A percentile compares a stretch with the other conserved stretches of the same genome.
These are phyloP conservation scores for Linnemannia hyalina DNA, from an alignment of 192 early-diverging fungal genomes.

Conservation along the genomic window DNA sequence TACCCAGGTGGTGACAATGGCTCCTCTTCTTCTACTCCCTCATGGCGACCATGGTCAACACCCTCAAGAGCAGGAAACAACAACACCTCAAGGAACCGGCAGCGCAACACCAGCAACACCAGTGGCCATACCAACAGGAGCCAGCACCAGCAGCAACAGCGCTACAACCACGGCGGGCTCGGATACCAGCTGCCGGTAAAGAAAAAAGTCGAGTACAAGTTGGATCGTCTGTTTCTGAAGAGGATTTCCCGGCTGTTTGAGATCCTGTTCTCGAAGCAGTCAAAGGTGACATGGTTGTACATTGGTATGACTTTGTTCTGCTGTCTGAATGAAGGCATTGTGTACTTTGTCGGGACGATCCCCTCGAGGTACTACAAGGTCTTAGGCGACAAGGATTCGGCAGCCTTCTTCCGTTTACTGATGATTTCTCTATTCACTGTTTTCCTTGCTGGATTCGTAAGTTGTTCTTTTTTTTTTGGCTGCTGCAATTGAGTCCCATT, in stretches of 20 bases:
- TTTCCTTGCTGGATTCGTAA: constrained; percentile 69
- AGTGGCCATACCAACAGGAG: not conserved
- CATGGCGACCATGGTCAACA: not conserved
- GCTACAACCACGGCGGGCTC: not conserved
- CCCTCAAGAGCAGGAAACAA: not conserved
- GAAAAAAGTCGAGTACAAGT: constrained; percentile 39
- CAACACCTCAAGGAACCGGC: not conserved
- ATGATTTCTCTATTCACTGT: constrained; percentile 67
- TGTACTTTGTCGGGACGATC: constrained; percentile 79
- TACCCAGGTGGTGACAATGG: not conserved
- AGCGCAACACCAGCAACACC: not conserved
- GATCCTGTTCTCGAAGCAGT: constrained; percentile 36
- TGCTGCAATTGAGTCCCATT: not conserved
- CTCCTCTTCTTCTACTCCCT: not conserved
- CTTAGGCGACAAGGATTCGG: constrained; percentile 72
- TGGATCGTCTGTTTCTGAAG: constrained; percentile 55
- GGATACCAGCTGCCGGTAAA: not conserved
- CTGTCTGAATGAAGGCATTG: constrained; percentile 61
- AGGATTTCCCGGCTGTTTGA: constrained; percentile 44
- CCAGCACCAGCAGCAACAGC: constrained; percentile 3
- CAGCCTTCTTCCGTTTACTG: constrained; percentile 72
- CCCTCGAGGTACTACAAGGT: constrained; percentile 83
- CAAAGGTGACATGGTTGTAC: constrained; percentile 60
- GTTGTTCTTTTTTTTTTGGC: constrained; percentile 7
- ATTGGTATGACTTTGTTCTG: constrained; percentile 57